These are phyloP conservation scores for Suhomyces yuchorum DNA, from an alignment of 1,139 yeast species.

Conservation along the genomic window DNA sequence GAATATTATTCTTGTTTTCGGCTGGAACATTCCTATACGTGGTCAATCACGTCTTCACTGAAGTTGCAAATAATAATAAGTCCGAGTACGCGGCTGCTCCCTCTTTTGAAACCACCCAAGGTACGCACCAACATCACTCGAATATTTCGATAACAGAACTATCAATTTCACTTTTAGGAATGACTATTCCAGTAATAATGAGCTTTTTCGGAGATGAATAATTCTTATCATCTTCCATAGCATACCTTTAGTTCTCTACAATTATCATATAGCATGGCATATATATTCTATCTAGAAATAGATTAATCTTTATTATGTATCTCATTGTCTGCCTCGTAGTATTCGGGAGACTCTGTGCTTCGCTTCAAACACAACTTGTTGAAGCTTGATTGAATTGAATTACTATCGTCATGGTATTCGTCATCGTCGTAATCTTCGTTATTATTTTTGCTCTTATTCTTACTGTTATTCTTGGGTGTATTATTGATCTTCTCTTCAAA, in stretches of 20 bases:
- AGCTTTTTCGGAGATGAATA: constrained; percentile 17
- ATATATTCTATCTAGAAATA: neutral
- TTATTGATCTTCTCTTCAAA: neutral
- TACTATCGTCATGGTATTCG: neutral
- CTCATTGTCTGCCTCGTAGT: constrained; percentile 3
- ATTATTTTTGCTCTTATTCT: too few species aligned
- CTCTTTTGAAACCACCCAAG: constrained; percentile 10
- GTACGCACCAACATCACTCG: constrained; percentile 6
- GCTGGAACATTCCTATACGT: constrained; percentile 77
- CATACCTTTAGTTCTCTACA: neutral
- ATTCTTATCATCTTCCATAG: neutral
- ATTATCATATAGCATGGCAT: neutral
- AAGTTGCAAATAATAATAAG: constrained; percentile 22
- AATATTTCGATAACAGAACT: constrained; percentile 18
- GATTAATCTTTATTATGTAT: neutral
- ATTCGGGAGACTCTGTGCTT: neutral
- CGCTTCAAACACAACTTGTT: constrained; percentile 4
- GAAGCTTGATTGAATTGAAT: constrained; percentile 8
- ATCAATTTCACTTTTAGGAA: constrained; percentile 21
- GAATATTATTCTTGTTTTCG: constrained; percentile 56
- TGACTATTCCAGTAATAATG: constrained; percentile 23
- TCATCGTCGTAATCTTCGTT: constrained; percentile 1
- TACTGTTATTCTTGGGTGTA: too few species aligned
- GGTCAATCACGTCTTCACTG: constrained; percentile 62
- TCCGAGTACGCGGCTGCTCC: constrained; percentile 9